Evolutionary conservation across 139 green algal genomes (phyloP).

Genomic region (Edaphochlamys debaryana): DNA sequence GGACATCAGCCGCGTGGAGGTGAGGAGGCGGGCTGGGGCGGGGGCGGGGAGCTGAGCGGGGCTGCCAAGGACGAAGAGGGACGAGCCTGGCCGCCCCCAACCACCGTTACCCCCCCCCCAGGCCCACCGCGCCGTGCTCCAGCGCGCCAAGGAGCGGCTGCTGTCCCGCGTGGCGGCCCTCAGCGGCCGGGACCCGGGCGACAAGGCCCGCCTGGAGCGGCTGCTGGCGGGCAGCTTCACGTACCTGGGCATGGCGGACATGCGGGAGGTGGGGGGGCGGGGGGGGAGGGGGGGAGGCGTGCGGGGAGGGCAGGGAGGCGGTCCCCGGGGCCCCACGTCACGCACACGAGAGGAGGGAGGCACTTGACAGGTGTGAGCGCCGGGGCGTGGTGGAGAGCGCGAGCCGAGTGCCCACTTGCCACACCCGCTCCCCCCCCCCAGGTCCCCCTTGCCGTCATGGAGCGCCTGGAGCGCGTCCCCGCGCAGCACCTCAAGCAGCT

Average conservation of each 20-base stretch:
- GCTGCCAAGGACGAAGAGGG: too few species aligned
- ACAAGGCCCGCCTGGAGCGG: constrained; percentile 56
- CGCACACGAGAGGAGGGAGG: too few species aligned
- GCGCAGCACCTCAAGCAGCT: constrained; percentile 86
- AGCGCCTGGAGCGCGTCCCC: constrained; percentile 70
- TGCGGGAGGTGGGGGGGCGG: constrained; percentile 61
- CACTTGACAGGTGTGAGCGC: too few species aligned
- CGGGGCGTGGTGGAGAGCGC: too few species aligned
- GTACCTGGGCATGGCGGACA: constrained; percentile 74
- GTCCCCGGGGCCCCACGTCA: too few species aligned
- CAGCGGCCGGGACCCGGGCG: constrained; percentile 13
- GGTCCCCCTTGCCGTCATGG: constrained; percentile 58
- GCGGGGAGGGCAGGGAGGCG: background rate
- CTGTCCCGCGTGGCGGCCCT: constrained; percentile 40
- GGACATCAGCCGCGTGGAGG: constrained; percentile 14
- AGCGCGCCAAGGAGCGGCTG: constrained; percentile 63
- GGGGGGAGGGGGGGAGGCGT: background rate
- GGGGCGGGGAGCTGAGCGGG: background rate
- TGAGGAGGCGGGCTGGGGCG: background rate
- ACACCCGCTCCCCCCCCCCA: too few species aligned
- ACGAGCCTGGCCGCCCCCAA: too few species aligned
- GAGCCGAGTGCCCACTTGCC: too few species aligned
- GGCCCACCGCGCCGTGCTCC: constrained; percentile 69
- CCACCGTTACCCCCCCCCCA: constrained; percentile 66
- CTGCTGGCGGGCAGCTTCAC: constrained; percentile 65